phyloP scores from a whole-genome alignment of 768 basidiomycete species.

The Xerocomus spinulosus region DNA sequence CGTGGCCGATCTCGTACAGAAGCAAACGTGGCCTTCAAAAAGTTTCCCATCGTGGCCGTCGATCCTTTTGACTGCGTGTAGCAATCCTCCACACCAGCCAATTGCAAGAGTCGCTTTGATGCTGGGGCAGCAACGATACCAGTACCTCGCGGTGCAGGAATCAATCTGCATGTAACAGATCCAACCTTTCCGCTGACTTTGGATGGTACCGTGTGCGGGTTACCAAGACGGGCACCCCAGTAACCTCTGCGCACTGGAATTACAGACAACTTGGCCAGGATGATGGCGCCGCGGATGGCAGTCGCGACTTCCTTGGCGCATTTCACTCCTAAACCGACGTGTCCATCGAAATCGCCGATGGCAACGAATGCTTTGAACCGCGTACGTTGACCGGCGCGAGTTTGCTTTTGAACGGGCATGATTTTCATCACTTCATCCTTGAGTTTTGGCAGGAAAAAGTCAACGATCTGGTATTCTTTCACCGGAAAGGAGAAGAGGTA shows the following conservation, averaged over 20 bases:
- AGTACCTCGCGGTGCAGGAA: conserved; percentile 97
- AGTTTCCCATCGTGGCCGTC: conserved; percentile 98
- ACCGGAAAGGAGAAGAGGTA: conserved; percentile 99
- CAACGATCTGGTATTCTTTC: conserved; percentile 99
- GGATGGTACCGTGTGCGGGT: conserved; percentile 97
- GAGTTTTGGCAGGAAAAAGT: conserved; percentile 97
- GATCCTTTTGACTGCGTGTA: conserved; percentile 99
- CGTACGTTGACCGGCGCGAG: conserved; percentile 98
- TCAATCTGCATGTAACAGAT: conserved; percentile 98
- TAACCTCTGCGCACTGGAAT: conserved; percentile 98
- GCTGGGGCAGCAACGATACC: conserved; percentile 99
- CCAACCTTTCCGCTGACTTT: conserved; percentile 99
- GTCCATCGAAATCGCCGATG: conserved; percentile 97
- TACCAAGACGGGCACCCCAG: conserved; percentile 99
- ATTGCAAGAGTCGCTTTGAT: conserved; percentile 91
- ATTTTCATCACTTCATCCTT: conserved; percentile 99
- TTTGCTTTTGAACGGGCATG: conserved; percentile 99
- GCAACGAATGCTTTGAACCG: conserved; percentile 99
- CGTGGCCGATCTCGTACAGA: conserved; percentile 51
- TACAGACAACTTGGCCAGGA: conserved; percentile 96
- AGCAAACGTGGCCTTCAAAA: conserved; percentile 95
- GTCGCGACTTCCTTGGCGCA: conserved; percentile 99
- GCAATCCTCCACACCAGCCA: conserved; percentile 95
- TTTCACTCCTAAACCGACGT: conserved; percentile 99
- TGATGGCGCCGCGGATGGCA: conserved; percentile 99